These are phyloP conservation scores for Aspergillus fructus DNA, from an alignment of 2,329 filamentous ascomycete species.

Conservation along the genomic window DNA sequence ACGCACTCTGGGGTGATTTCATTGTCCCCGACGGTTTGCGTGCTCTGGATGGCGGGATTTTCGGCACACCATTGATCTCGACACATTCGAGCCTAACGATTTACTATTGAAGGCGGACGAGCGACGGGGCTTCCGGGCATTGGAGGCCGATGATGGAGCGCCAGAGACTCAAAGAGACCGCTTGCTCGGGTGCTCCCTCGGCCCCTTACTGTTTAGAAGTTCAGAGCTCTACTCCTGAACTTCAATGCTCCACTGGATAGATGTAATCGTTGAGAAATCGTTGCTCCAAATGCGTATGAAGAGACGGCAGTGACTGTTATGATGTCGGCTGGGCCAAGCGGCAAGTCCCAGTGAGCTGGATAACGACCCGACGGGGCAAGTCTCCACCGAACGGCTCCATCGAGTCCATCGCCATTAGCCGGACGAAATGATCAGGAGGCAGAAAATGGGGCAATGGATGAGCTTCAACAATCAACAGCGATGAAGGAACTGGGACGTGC, in stretches of 20 bases:
- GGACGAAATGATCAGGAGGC: neutral
- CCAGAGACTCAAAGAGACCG: no score
- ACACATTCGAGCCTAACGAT: neutral
- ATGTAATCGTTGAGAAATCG: neutral
- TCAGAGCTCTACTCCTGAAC: neutral
- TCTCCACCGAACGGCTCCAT: neutral
- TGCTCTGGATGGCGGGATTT: neutral
- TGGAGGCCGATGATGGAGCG: no score
- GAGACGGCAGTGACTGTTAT: no score
- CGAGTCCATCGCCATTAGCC: neutral
- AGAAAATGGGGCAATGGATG: neutral
- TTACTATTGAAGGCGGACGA: neutral
- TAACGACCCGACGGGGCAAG: neutral
- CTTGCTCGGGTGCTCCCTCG: no score
- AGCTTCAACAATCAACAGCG: neutral
- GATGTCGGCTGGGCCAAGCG: neutral
- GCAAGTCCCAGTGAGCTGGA: conserved; percentile 1
- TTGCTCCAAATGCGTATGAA: no score
- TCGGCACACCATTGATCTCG: neutral
- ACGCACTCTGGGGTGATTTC: neutral
- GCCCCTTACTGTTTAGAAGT: no score
- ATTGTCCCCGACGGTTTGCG: neutral
- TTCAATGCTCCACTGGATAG: neutral
- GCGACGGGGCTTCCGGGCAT: neutral
- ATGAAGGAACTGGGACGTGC: conserved; percentile 1